These are phyloP conservation scores for Alnus rubra DNA, from an alignment of 306 rosid species.

Conservation along the genomic window DNA sequence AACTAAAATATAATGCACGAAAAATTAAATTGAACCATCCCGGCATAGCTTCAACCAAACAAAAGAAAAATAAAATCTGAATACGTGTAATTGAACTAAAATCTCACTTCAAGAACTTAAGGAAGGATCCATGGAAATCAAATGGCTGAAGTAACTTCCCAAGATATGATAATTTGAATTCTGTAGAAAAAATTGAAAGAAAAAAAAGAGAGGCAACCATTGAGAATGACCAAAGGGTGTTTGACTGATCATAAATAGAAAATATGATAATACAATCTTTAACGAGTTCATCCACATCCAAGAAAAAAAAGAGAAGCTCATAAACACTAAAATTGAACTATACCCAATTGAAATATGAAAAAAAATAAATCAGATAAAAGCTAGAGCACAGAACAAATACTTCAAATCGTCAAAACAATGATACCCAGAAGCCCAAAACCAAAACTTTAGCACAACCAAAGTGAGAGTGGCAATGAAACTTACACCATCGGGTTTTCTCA, in stretches of 20 bases:
- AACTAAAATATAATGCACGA: not conserved
- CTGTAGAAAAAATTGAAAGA: not conserved
- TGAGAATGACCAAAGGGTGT: not conserved
- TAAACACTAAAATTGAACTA: not conserved
- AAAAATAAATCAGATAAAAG: not conserved
- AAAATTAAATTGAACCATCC: not conserved
- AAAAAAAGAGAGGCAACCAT: not conserved
- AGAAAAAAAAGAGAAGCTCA: not conserved
- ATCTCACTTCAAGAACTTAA: not conserved
- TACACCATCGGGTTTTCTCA: slow-evolving; percentile 19
- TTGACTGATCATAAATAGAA: not conserved
- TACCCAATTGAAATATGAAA: not conserved
- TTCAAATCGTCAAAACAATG: not conserved
- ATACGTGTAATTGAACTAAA: not conserved
- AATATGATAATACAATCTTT: not conserved
- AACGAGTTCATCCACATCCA: slow-evolving; percentile 5
- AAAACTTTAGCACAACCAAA: not conserved
- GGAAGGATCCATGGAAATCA: not conserved
- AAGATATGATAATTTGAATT: not conserved
- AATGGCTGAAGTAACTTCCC: not conserved
- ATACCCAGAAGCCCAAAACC: not conserved
- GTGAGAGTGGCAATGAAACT: slow-evolving; percentile 12
- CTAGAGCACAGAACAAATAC: not conserved
- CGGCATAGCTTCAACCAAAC: not conserved
- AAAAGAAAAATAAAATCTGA: not conserved